Percentiles rank a stretch among this genome's conserved stretches.
Conservation (phyloP, 148 eudicot species). For the Fagopyrum tataricum region DNA sequence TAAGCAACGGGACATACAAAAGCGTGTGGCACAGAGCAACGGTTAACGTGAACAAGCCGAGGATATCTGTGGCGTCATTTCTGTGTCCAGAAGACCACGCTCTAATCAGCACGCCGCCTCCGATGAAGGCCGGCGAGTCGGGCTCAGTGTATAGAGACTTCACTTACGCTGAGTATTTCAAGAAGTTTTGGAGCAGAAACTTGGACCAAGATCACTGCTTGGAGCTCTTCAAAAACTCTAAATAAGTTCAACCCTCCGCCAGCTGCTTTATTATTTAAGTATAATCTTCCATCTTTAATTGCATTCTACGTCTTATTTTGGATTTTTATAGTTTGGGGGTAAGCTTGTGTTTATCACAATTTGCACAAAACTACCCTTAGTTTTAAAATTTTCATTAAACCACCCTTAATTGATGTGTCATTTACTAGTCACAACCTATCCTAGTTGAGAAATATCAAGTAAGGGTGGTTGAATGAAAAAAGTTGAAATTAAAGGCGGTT, state of each 20-base stretch:
- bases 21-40: conserved; percentile 12
- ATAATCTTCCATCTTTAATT: neutral
- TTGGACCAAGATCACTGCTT: conserved; percentile 13
- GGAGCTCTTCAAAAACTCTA: conserved; percentile 13
- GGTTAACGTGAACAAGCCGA: conserved; percentile 7
- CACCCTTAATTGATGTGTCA: neutral
- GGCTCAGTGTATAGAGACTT: conserved; percentile 7
- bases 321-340: no score
- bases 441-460: neutral
- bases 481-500: no score
- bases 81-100: conserved; percentile 11
- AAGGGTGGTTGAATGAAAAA: neutral
- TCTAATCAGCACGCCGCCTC: conserved; percentile 10
- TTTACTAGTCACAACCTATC: no score
- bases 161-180: conserved; percentile 13
- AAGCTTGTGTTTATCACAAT: no score
- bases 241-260: neutral
- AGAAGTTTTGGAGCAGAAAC: conserved; percentile 14
- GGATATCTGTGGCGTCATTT: conserved; percentile 12
- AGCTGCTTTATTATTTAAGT: neutral
- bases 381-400: no score
- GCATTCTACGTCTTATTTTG: neutral
- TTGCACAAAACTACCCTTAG: neutral
- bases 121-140: neutral
- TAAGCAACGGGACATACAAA: conserved; percentile 6